phyloP scores from a whole-genome alignment of 495 filamentous ascomycete species.

The Terfezia claveryi region DNA sequence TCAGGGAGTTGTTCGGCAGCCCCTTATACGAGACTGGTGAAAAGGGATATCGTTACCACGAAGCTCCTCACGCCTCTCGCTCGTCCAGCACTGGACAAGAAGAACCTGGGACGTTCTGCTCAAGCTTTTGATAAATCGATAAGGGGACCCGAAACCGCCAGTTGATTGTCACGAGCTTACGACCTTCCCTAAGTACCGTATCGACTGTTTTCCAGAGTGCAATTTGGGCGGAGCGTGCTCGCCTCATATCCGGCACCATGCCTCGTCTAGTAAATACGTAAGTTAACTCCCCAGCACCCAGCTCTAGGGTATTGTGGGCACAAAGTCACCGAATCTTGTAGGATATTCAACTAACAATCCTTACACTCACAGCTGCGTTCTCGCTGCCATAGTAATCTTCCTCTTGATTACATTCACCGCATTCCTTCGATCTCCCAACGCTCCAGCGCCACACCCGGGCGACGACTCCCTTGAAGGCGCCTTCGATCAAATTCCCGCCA shows the following conservation, averaged over 20 bases:
- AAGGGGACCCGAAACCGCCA: too few species aligned
- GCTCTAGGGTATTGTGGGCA: not conserved
- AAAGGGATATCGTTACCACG: too few species aligned
- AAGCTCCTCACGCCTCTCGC: too few species aligned
- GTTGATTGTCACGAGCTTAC: too few species aligned
- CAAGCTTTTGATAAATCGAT: too few species aligned
- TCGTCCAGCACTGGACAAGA: too few species aligned
- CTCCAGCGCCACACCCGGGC: not conserved
- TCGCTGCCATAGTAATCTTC: slow-evolving; percentile 4
- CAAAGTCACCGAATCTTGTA: not conserved
- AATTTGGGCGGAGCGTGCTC: not conserved
- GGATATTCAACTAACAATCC: not conserved
- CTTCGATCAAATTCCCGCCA: slow-evolving; percentile 3
- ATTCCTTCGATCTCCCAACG: slow-evolving; percentile 3
- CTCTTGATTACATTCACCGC: slow-evolving; percentile 10
- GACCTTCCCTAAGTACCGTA: too few species aligned
- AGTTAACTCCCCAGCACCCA: not conserved
- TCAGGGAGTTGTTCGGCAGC: too few species aligned
- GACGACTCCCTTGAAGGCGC: slow-evolving; percentile 7
- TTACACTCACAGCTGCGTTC: slow-evolving; percentile 1
- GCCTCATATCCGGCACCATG: not conserved
- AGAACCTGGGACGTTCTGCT: too few species aligned
- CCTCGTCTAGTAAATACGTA: slow-evolving; percentile 7
- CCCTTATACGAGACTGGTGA: too few species aligned
- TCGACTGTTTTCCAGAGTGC: too few species aligned